Base-by-base conservation (phyloP, 257 asterid genomes). In the Apocynum venetum region DNA sequence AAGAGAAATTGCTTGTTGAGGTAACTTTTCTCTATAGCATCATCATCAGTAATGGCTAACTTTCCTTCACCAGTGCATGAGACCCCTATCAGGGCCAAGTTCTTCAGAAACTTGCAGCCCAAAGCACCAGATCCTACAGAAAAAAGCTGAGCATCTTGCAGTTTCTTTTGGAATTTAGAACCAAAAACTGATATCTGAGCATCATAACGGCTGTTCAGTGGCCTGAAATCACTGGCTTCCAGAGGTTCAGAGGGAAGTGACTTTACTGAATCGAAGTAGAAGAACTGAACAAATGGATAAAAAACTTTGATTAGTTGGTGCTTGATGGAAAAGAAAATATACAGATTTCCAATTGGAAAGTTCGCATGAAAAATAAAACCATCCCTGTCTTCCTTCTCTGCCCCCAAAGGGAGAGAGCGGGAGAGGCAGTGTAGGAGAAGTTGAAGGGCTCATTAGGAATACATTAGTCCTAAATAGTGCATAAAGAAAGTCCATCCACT, bases 101-200 rank as follows among this genome's bases (percentile, higher is more conserved):
- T 94, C 83, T 94, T 94, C 77, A 94, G 89, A 72, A 94, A 94
- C 79, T 94, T 97, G 76, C 98, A 94, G 77, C 98, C 98, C 70
- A 94, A 88, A 31, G 98, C 98, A 84, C 98, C 98, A 81, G 98
- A 88, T 83, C 98, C 98, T 78, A 92, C 96, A 81, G 92, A 83
- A 89, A 92, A 94, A 49, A 86, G 80, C 82, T 81, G 90, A 74
- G 97, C 93, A 72, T 89, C 97, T 86, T 92, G 97, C 40, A 94
- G 83, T 81, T 90, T 94, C 87, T 86, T 94, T 82, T 94, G 98
- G 77, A 94, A 83, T 80, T 85, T 90, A 71, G 96, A 82, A 72
- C 98, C 98, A 81, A 94, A 90, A 41, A 94, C 97, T 11, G 98
- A 92, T 63, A 94, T 92, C 84, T 94, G 98, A 77, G 97, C 97